Base-by-base conservation (phyloP, 2,329 filamentous ascomycete species). In the Calonectria naviculata region DNA sequence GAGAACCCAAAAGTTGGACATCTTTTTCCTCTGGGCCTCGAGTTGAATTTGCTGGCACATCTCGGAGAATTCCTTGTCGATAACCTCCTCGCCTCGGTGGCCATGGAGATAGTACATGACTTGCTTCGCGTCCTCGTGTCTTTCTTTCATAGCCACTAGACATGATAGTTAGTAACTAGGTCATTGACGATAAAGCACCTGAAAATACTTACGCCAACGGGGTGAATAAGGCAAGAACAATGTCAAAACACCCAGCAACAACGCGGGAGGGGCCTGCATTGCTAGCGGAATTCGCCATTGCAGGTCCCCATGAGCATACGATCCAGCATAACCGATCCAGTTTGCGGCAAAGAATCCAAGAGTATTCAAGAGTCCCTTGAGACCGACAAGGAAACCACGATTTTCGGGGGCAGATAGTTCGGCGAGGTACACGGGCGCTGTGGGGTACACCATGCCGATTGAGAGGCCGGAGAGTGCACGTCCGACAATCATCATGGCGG, bases 381-480 rank as follows among this genome's bases (percentile, higher is more conserved):
- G 77, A 0, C 84, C 84, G 0, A 87, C 83, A 1, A 87, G 79
- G 0, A 81, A 81, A 3, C 85, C 85, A 12, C 85, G 83, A 8
- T 85, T 80, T 42, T 85, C 83, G 5, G 86, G 84, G 2, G 84
- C 84, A 0, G 85, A 83, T 6, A 86, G 80, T 73, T 86, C 85
- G 31, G 83, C 82, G 76, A 84, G 87, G 71, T 81, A 81, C 1
- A 73, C 68, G 2, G 71, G 71, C 66, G 83, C 76, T 17, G 78
- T 71, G 65, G 79, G 79, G 12, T 79, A 76, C 1, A 76, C 65
- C 77, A 76, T 80, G 74, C 84, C 85, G 10, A 85, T 78, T 4
- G 83, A 81, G 15, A 86, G 68, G 1, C 85, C 85, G n/a, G 84
- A 84, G 65, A 86, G 76, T 15, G 83, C 82, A 31, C 85, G 80